These are phyloP conservation scores for Geranium incanum DNA, from an alignment of 441 rosid genomes.

Conservation along the genomic window DNA sequence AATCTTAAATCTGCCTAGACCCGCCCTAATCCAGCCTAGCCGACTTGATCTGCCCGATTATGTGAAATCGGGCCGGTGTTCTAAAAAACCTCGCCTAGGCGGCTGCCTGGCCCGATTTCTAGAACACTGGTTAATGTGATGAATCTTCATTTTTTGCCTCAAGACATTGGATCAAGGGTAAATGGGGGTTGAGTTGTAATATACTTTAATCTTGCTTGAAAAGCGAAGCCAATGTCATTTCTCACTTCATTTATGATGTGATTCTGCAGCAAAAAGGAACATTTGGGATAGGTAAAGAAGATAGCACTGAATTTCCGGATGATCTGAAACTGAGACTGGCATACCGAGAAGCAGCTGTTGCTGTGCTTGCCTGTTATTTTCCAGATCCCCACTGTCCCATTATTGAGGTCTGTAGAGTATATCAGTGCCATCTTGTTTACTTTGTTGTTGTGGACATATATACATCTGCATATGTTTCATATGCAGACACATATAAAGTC, in stretches of 20 bases:
- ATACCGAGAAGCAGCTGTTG: slow-evolving; percentile 91
- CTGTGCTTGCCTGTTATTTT: slow-evolving; percentile 79
- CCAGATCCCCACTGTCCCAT: slow-evolving; percentile 75
- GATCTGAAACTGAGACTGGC: slow-evolving; percentile 83
- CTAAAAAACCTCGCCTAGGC: too few species aligned
- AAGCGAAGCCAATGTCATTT: slow-evolving; percentile 5
- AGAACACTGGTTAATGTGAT: not conserved
- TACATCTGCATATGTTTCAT: slow-evolving; percentile 22
- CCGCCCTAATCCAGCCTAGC: too few species aligned
- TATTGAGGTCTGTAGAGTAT: slow-evolving; percentile 43
- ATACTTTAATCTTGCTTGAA: not conserved
- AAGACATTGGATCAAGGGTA: not conserved
- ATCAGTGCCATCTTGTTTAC: slow-evolving; percentile 17
- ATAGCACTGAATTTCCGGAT: slow-evolving; percentile 71
- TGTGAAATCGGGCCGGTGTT: too few species aligned
- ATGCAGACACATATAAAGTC: slow-evolving; percentile 84
- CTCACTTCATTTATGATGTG: slow-evolving; percentile 18
- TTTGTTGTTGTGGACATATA: slow-evolving; percentile 15
- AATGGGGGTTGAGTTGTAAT: not conserved
- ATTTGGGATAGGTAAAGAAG: slow-evolving; percentile 97
- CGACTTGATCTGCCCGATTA: too few species aligned
- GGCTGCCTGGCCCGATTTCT: too few species aligned
- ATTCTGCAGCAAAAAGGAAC: slow-evolving; percentile 89
- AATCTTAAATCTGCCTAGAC: too few species aligned
- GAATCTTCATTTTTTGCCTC: slow-evolving; percentile 8